Base-by-base conservation (phyloP, 2,329 filamentous ascomycete species). In the Fusarium sp. region DNA sequence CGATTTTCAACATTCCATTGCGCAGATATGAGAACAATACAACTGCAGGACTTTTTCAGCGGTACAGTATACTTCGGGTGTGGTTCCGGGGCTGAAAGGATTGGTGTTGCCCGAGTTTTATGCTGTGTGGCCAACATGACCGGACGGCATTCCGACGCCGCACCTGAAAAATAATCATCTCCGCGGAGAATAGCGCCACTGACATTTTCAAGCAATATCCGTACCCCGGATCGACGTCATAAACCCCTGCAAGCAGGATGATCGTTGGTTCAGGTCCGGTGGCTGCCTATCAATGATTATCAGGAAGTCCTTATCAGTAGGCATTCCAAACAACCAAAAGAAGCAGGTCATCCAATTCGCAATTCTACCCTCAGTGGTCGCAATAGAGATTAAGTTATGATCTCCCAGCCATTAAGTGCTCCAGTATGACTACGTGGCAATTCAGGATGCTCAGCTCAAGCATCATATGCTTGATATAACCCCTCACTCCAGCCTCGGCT, bases 191-290 rank as follows among this genome's bases (percentile, higher is more conserved):
- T 22, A 39, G 48, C 55, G 28, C 61, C 65, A 49, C 40, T 68
- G 51, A 68, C 58, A 46, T 51, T 30, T 45, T 44, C 53, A 63
- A 43, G 40, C 56, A 68, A 68, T 47, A 47, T 56, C 59, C 56
- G 65, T 47, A 47, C 62, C 59, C 56, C 52, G 24, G 52, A 58
- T 63, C 62, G 49, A 67, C 66, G 66, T 70, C 66, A 70, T 63
- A 32, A 30, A 69, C 39, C 66, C 66, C 49, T 67, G 66, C 9
- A 46, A 57, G 28, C 43, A 63, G 37, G 19, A 43, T 28, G 35
- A 30, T 48, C 33, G 35, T 66, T 40, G 22, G 9, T 15, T 43
- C 43, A 50, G 45, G 22, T 43, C 62, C 24, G 20, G 22, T 32
- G 24, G 30, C 51, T 53, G 37, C 49, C 52, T 45, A 28, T 49